Evolutionary conservation across 2,329 filamentous ascomycete genomes (phyloP), one percentile per base, ranked within the genome.

Genomic region (Exophiala lecanii-corni): DNA sequence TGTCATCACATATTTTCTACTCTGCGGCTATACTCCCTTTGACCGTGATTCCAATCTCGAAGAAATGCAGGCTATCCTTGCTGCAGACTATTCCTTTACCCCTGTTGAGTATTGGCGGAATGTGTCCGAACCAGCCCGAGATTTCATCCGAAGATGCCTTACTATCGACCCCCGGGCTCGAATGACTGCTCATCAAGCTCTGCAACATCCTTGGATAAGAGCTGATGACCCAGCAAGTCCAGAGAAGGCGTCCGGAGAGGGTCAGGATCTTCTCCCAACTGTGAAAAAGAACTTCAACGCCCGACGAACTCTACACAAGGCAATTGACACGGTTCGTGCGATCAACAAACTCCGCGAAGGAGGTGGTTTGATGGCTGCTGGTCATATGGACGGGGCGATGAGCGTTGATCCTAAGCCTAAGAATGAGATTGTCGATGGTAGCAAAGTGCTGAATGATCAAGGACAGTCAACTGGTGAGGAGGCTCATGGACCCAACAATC

Each of bases 51-150:
- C 82, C 57, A 95, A 98, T 67, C 82, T 97, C 60, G 92, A 98
- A 71, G 92, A 98, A 71, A 97, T 98, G 91, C 91, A 97, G 71
- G 92, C 92, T 57, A 98, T 98, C 62, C 79, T 97, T 43, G 86
- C 89, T 50, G 92, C 92, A 47, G 91, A 97, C 70, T 98, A 97
- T 73, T 86, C 81, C 60, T 98, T 97, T 67, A 91, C 87, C 3
- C 92, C 92, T 1, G 70, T 86, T 49, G 91, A 96, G 63, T 97
- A 97, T 74, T 98, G 92, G 92, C 85, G 89, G 50, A 88, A 87
- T 48, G 91, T 98, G 50, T 94, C 88, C 17, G 75, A 82, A 39
- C 77, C 81, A 36, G 86, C 91, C 31, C 86, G 94, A 59, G 86
- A 94, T 56, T 98, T 98, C 66, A 95, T 98, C 69, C 81, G 83